phyloP scores from a whole-genome alignment of 495 filamentous ascomycete species.

The Xylaria nigripes region DNA sequence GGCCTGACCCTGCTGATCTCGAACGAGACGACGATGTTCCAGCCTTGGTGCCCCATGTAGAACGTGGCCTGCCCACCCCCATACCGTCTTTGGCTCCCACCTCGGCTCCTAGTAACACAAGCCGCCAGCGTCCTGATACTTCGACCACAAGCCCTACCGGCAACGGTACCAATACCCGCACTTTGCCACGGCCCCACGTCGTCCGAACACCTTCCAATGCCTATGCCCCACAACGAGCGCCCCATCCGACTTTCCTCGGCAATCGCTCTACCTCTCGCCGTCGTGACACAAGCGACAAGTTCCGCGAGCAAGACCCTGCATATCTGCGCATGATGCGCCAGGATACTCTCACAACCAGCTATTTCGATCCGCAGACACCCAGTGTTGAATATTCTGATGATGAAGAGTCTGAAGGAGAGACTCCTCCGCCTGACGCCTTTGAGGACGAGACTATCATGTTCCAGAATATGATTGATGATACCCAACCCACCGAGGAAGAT shows the following conservation, averaged over 20 bases:
- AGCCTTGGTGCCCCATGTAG: conserved; percentile 33
- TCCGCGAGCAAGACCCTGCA: conserved; percentile 41
- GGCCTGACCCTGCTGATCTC: conserved; percentile 37
- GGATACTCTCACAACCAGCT: conserved; percentile 59
- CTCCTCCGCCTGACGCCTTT: conserved; percentile 76
- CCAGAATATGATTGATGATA: conserved; percentile 71
- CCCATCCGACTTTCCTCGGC: conserved; percentile 31
- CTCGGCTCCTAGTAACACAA: conserved; percentile 35
- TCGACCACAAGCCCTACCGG: conserved; percentile 14
- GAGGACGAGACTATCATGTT: conserved; percentile 88
- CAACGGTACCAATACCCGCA: conserved; percentile 18
- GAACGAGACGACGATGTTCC: conserved; percentile 42
- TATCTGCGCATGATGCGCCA: conserved; percentile 43
- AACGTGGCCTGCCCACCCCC: conserved; percentile 26
- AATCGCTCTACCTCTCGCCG: conserved; percentile 67
- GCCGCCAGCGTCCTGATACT: conserved; percentile 23
- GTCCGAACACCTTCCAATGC: conserved; percentile 42
- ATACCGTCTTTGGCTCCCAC: conserved; percentile 29
- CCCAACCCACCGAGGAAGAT: conserved; percentile 81
- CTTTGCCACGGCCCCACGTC: conserved; percentile 22
- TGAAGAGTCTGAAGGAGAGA: conserved; percentile 78
- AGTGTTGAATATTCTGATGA: conserved; percentile 64
- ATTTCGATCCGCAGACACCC: conserved; percentile 65
- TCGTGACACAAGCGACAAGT: conserved; percentile 68
- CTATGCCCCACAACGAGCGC: conserved; percentile 40